These are phyloP conservation scores for Chenopodium berlandieri DNA, from an alignment of 148 eudicot genomes.

Conservation along the genomic window DNA sequence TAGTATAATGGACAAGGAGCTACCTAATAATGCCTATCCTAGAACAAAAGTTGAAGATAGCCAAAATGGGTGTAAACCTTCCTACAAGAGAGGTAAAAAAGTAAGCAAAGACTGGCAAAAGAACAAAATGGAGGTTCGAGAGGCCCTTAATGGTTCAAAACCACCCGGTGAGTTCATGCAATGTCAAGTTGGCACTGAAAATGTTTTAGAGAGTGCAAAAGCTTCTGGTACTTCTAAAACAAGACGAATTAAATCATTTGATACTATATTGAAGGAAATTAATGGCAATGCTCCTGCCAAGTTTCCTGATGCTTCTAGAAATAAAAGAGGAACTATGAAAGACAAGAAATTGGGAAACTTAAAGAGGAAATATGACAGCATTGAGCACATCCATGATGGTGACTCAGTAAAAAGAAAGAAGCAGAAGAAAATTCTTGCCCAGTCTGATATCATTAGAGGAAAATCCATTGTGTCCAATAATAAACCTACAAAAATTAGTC, in stretches of 20 bases:
- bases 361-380: conserved; percentile 8
- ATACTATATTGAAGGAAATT: conserved; percentile 19
- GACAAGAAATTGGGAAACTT: neutral
- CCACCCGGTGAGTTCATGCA: neutral
- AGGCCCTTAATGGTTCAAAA: conserved; percentile 19
- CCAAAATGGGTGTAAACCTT: conserved; percentile 15
- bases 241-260: neutral
- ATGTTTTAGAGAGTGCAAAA: conserved; percentile 7
- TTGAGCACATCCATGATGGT: neutral
- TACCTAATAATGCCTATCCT: conserved; percentile 20
- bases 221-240: conserved; percentile 13
- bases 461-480: conserved; percentile 9
- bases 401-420: conserved; percentile 11
- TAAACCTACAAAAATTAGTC: conserved; percentile 12
- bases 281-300: conserved; percentile 13
- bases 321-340: conserved; percentile 4
- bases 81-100: conserved; percentile 39
- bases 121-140: conserved; percentile 18
- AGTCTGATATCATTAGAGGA: neutral
- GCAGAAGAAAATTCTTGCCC: conserved; percentile 17
- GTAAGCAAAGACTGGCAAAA: conserved; percentile 30
- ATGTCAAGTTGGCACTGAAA: conserved; percentile 13
- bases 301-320: conserved; percentile 11
- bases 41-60: conserved; percentile 14
- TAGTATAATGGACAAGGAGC: conserved; percentile 11